Conservation (phyloP, 2,329 filamentous ascomycete species). For the Fonsecaea monophora region DNA sequence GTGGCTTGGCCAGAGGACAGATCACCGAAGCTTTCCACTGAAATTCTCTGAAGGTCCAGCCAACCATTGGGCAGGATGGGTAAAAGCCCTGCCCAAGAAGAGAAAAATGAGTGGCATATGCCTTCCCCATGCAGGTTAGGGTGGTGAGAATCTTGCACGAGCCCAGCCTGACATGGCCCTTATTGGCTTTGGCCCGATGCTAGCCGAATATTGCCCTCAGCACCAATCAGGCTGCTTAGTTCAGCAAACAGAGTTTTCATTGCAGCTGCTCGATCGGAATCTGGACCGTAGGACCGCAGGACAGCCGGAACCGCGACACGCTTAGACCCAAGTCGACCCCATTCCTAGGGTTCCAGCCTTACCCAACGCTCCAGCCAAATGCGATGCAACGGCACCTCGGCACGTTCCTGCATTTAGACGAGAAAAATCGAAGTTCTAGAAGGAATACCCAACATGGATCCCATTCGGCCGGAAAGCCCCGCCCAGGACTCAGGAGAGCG, state of each 20-base stretch:
- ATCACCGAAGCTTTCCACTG: not conserved
- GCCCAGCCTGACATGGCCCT: not conserved
- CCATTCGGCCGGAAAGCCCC: constrained; percentile 7
- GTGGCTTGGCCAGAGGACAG: constrained; percentile 7
- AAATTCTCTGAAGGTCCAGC: not conserved
- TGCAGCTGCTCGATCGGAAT: constrained; percentile 19
- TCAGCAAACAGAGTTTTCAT: constrained; percentile 27
- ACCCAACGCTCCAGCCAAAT: constrained; percentile 13
- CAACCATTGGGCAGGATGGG: constrained; percentile 7
- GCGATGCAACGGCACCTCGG: constrained; percentile 30
- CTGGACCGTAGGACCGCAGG: constrained; percentile 18
- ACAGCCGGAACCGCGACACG: not conserved
- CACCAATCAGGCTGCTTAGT: constrained; percentile 17
- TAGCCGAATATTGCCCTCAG: not conserved
- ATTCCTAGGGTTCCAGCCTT: constrained; percentile 18
- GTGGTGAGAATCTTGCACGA: not conserved
- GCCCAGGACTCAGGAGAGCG: not conserved
- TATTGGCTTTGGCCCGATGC: not conserved
- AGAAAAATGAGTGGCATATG: not conserved
- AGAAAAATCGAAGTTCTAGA: constrained; percentile 26
- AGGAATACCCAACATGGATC: constrained; percentile 14
- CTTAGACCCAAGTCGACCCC: constrained; percentile 4
- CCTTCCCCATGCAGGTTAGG: constrained; percentile 9
- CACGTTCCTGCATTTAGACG: constrained; percentile 33
- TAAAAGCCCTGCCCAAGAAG: not conserved